Percentiles rank a stretch among this genome's conserved stretches.
Evolutionary conservation across 768 basidiomycete species (phyloP).

Genomic region (Phylloporus scabripes): DNA sequence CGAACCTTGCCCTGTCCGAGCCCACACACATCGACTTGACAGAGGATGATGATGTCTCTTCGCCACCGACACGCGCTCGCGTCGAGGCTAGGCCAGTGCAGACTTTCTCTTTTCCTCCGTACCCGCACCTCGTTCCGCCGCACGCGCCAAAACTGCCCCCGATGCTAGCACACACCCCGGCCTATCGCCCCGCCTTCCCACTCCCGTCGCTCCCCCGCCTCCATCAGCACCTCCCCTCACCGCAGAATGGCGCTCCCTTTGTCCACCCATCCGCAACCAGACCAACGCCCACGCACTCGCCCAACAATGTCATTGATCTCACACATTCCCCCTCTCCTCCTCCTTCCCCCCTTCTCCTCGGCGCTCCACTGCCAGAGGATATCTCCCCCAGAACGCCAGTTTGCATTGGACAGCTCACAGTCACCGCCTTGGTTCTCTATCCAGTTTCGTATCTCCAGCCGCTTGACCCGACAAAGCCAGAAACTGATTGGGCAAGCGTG

Average conservation of each 20-base stretch:
- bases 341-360: slow-evolving; percentile 35
- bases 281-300: slow-evolving; percentile 24
- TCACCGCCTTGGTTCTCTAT: slow-evolving; percentile 81
- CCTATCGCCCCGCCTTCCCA: slow-evolving; percentile 50
- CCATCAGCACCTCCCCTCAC: slow-evolving; percentile 17
- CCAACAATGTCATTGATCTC: slow-evolving; percentile 67
- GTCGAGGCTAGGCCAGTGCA: slow-evolving; percentile 37
- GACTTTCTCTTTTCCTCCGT: slow-evolving; percentile 19
- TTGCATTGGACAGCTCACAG: slow-evolving; percentile 81
- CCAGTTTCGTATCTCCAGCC: slow-evolving; percentile 62
- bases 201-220: slow-evolving; percentile 33
- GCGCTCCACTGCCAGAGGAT: slow-evolving; percentile 43
- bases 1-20: slow-evolving; percentile 34
- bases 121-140: slow-evolving; percentile 21
- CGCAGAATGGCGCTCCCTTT: slow-evolving; percentile 24
- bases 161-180: slow-evolving; percentile 16
- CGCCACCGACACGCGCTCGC: slow-evolving; percentile 25
- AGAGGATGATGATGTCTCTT: slow-evolving; percentile 55
- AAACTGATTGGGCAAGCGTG: slow-evolving; percentile 63
- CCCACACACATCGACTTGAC: slow-evolving; percentile 67
- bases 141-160: slow-evolving; percentile 23
- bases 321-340: slow-evolving; percentile 56
- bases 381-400: slow-evolving; percentile 77
- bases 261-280: slow-evolving; percentile 15
- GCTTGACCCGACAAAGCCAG: slow-evolving; percentile 37